Evolutionary conservation across 2,329 filamentous ascomycete genomes (phyloP).

Genomic region (Shiraia bambusicola): DNA sequence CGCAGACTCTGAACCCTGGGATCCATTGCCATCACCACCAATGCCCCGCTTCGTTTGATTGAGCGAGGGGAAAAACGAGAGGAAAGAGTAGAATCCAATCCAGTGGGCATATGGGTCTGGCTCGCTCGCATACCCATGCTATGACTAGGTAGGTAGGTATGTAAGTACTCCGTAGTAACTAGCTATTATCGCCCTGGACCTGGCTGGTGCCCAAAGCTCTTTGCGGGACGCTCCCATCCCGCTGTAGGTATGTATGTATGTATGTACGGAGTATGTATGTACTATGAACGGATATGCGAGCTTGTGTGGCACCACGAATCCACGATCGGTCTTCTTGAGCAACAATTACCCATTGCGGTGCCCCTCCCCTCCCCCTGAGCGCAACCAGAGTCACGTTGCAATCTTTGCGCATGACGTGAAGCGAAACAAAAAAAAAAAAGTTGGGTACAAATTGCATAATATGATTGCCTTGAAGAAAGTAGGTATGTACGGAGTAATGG

Average conservation of each 20-base stretch:
- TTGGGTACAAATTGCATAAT: no score
- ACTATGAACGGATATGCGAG: constrained; percentile 23
- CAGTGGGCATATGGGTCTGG: background rate
- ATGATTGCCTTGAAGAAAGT: constrained; percentile 5
- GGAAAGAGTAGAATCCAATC: no score
- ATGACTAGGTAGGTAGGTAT: no score
- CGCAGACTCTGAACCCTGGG: no score
- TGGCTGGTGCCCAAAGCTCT: constrained; percentile 11
- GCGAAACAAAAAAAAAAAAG: no score
- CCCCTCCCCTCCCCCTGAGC: constrained; percentile 9
- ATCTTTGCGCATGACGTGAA: constrained; percentile 22
- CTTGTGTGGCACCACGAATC: constrained; percentile 29
- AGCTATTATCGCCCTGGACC: constrained; percentile 2
- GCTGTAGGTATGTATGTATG: no score
- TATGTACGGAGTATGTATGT: no score
- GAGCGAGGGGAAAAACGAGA: no score
- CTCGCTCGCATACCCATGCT: constrained; percentile 6
- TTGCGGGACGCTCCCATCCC: constrained; percentile 20
- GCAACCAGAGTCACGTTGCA: constrained; percentile 13
- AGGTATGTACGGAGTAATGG: background rate
- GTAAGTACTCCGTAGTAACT: no score
- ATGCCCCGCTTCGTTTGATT: no score
- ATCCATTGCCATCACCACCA: no score
- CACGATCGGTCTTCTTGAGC: constrained; percentile 23
- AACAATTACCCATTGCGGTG: constrained; percentile 18